These are phyloP conservation scores for Vanrija sp. DNA, from an alignment of 1,284 basidiomycete genomes.

Conservation along the genomic window DNA sequence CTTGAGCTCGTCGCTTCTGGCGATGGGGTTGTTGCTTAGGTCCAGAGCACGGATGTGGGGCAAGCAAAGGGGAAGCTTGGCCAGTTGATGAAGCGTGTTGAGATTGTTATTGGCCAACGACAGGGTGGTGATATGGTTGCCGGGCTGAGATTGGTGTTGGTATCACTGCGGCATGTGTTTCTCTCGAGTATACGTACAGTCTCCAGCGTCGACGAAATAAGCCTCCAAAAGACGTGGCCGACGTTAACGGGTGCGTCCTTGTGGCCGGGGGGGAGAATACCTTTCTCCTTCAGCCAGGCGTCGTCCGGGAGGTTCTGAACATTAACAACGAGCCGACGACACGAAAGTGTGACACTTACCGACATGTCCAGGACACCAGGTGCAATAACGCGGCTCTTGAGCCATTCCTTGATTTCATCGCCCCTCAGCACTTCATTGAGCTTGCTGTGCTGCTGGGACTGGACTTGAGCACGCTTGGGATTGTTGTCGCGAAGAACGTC, in stretches of 20 bases:
- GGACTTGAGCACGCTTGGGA: slow-evolving; percentile 10
- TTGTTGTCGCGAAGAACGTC: slow-evolving; percentile 18
- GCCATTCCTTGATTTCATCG: slow-evolving; percentile 43
- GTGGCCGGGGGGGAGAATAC: slow-evolving; percentile 43
- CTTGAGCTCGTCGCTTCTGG: slow-evolving; percentile 27
- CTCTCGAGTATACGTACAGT: slow-evolving; percentile 19
- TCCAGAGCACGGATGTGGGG: slow-evolving; percentile 46
- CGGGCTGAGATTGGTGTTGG: slow-evolving; percentile 2
- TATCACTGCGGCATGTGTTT: neutral
- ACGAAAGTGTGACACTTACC: slow-evolving; percentile 19
- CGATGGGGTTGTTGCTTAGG: slow-evolving; percentile 43
- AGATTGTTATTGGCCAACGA: slow-evolving; percentile 43
- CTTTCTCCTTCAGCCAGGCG: slow-evolving; percentile 37
- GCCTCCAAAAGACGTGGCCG: slow-evolving; percentile 42
- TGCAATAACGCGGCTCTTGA: slow-evolving; percentile 28
- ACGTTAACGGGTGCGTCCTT: slow-evolving; percentile 32
- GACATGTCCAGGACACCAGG: slow-evolving; percentile 43
- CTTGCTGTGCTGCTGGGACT: slow-evolving; percentile 29
- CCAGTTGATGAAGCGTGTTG: slow-evolving; percentile 29
- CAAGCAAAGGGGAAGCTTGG: slow-evolving; percentile 31
- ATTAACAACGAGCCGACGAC: neutral
- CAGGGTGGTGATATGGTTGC: slow-evolving; percentile 38
- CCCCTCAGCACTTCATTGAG: slow-evolving; percentile 31
- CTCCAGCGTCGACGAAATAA: slow-evolving; percentile 37
- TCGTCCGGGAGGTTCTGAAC: slow-evolving; percentile 35